A percentile compares a stretch with the other conserved stretches of the same genome.
Evolutionary conservation across 495 filamentous ascomycete species (phyloP).

Genomic region (Talaromyces ruber): DNA sequence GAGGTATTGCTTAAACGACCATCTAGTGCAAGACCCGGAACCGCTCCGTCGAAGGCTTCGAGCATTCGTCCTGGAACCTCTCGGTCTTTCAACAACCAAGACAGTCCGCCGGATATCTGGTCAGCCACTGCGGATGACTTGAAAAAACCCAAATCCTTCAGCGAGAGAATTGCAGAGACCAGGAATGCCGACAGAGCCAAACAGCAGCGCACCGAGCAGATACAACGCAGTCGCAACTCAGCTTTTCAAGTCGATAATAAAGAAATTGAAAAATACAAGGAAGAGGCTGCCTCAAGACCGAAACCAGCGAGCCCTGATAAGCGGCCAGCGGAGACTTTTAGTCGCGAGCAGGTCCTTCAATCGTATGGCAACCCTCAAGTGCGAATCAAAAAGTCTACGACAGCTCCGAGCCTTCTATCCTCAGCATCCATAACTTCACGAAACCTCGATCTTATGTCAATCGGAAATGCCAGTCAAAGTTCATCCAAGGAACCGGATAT

Average conservation of each 20-base stretch:
- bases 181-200: conserved; percentile 38
- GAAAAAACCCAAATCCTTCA: conserved; percentile 62
- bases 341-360: conserved; percentile 56
- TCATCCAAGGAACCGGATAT: conserved; percentile 21
- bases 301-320: conserved; percentile 30
- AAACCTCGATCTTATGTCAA: neutral
- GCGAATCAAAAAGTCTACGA: conserved; percentile 42
- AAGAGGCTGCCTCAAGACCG: conserved; percentile 41
- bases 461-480: neutral
- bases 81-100: conserved; percentile 9
- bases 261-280: conserved; percentile 59
- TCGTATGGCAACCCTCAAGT: conserved; percentile 23
- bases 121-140: conserved; percentile 17
- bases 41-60: conserved; percentile 25
- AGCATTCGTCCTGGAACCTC: conserved; percentile 12
- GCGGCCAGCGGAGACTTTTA: conserved; percentile 42
- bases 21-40: conserved; percentile 25
- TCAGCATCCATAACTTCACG: conserved; percentile 4
- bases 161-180: conserved; percentile 70
- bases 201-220: conserved; percentile 45
- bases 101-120: conserved; percentile 17
- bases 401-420: conserved; percentile 35
- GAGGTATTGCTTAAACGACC: conserved; percentile 82
- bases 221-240: conserved; percentile 52
- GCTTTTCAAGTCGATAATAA: conserved; percentile 61